A percentile compares a stretch with the other conserved stretches of the same genome.
These are phyloP conservation scores for Dimargaris cristalligena DNA, from an alignment of 192 early-diverging fungal species.

Conservation along the genomic window DNA sequence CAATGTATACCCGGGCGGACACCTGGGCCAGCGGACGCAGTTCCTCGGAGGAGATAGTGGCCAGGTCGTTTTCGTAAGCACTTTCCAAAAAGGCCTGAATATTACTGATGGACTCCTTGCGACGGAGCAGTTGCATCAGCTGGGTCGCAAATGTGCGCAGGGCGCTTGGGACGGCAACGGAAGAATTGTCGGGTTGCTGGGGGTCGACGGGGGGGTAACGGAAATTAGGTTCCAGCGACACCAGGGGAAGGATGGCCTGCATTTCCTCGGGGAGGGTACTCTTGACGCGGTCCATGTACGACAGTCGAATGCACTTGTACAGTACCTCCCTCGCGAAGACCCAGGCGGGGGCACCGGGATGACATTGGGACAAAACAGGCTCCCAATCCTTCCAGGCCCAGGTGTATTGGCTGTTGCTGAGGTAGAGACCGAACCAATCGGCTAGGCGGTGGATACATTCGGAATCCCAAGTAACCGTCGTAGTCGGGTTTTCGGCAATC, in stretches of 20 bases:
- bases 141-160: neutral
- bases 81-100: neutral
- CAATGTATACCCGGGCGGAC: neutral
- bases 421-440: constrained; percentile 79
- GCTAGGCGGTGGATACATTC: constrained; percentile 69
- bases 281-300: constrained; percentile 80
- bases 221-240: constrained; percentile 53
- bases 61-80: neutral
- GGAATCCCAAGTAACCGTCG: constrained; percentile 36
- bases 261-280: constrained; percentile 55
- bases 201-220: constrained; percentile 28
- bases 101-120: neutral
- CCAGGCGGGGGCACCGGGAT: neutral
- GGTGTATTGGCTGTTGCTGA: constrained; percentile 82
- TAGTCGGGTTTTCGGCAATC: neutral
- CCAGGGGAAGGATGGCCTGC: constrained; percentile 34
- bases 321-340: constrained; percentile 73
- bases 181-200: neutral
- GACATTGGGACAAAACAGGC: constrained; percentile 16
- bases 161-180: too few species aligned
- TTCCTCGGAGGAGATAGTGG: neutral
- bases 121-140: neutral
- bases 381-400: constrained; percentile 83
- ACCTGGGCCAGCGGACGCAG: neutral
- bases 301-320: constrained; percentile 66